Evolutionary conservation across 2,329 filamentous ascomycete species (phyloP), one percentile per base, ranked within the genome.

Genomic region (Beauveria caledonica): DNA sequence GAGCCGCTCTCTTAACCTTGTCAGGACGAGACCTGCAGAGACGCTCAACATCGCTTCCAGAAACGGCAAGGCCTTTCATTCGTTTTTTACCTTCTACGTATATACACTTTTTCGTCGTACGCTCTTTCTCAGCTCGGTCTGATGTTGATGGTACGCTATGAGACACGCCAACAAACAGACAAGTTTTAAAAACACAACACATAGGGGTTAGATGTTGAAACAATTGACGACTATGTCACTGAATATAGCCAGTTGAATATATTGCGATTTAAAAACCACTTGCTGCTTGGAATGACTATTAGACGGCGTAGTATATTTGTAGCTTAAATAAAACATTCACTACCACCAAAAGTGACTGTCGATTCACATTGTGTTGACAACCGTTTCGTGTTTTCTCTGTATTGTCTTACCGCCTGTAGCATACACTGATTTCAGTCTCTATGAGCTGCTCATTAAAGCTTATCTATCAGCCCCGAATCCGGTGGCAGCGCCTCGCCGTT

Each of bases 21-120:
- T 55, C 52, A 45, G 59, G 52, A 56, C 59, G 36, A 57, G 59
- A 58, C 46, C 58, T 52, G 39, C n/a, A 53, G 49, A 54, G 56
- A 13, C 39, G 45, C 55, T 58, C 44, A 49, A 45, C 27, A 11
- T 4, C 19, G 19, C n/a, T 27, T 9, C 29, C 39, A 33, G 33
- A 58, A 58, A 45, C 29, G 45, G 55, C 55, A 15, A 48, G 42
- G 40, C 45, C 46, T 29, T 52, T 59, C 51, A 15, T 29, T 44
- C 36, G 13, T 49, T 49, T 29, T 36, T 58, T 58, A 40, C 46
- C 49, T 60, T 60, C 49, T 27, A 23, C 27, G 50, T 54, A 60
- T 52, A 59, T 59, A 51, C 7, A 29, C 27, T 19, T 46, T 45
- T 51, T 56, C 33, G 48, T 51, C 48, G 19, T 53, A 21, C 51